These are phyloP conservation scores for Fusarium praegraminearum DNA, from an alignment of 2,329 filamentous ascomycete species.

Conservation along the genomic window DNA sequence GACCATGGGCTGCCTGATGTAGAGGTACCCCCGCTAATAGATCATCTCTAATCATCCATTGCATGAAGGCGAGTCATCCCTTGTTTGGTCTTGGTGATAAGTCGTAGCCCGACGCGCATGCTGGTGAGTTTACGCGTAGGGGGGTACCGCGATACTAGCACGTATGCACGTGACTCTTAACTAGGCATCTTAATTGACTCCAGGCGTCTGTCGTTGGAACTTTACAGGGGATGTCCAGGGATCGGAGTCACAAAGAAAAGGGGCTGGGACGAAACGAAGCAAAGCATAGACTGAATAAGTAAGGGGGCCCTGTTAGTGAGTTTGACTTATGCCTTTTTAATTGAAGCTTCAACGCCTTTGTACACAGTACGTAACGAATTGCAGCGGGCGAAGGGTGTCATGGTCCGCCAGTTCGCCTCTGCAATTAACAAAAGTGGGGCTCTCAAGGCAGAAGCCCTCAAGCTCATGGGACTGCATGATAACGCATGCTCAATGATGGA, in stretches of 20 bases:
- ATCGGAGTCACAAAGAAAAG: slow-evolving; percentile 32
- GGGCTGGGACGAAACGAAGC: slow-evolving; percentile 17
- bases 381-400: slow-evolving; percentile 3
- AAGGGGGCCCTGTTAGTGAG: slow-evolving; percentile 34
- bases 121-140: slow-evolving; percentile 27
- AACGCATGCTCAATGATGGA: slow-evolving; percentile 42
- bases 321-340: slow-evolving; percentile 8
- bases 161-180: slow-evolving; percentile 36
- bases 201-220: slow-evolving; percentile 3
- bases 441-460: slow-evolving; percentile 46
- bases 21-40: slow-evolving; percentile 35
- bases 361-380: slow-evolving; percentile 15
- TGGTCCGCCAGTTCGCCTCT: slow-evolving; percentile 18
- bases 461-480: slow-evolving; percentile 46
- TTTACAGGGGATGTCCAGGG: slow-evolving; percentile 23
- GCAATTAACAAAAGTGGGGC: slow-evolving; percentile 26
- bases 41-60: slow-evolving; percentile 20
- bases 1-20: slow-evolving; percentile 39
- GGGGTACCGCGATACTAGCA: slow-evolving; percentile 18
- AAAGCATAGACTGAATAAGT: slow-evolving; percentile 12
- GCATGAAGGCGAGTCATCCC: slow-evolving; percentile 41
- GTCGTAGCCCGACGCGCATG: slow-evolving; percentile 37
- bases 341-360: slow-evolving; percentile 21
- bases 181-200: slow-evolving; percentile 19
- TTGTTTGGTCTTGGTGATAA: slow-evolving; percentile 39